phyloP scores from a whole-genome alignment of 495 filamentous ascomycete genomes.

The Bacidia gigantensis region DNA sequence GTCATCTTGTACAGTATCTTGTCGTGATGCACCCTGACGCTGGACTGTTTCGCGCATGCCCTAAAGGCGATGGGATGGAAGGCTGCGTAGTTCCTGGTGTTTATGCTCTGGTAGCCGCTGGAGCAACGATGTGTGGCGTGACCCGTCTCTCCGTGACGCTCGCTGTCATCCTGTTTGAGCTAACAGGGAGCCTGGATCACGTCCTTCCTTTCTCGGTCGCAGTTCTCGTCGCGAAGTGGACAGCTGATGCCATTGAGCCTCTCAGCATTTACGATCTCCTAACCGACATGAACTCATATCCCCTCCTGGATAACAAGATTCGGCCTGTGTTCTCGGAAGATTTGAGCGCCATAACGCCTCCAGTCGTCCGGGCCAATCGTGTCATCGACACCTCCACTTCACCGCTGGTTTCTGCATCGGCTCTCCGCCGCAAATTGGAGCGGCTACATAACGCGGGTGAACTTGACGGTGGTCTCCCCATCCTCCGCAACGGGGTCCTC shows the following conservation, averaged over 20 bases:
- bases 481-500: constrained; percentile 64
- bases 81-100: constrained; percentile 91
- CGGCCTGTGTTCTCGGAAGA: constrained; percentile 77
- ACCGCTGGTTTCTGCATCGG: constrained; percentile 57
- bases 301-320: constrained; percentile 86
- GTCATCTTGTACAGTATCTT: constrained; percentile 73
- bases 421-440: constrained; percentile 67
- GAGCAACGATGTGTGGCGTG: constrained; percentile 95
- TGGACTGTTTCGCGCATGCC: constrained; percentile 60
- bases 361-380: constrained; percentile 48
- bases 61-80: constrained; percentile 50
- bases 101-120: constrained; percentile 88
- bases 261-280: constrained; percentile 91
- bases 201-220: constrained; percentile 89
- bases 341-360: constrained; percentile 72
- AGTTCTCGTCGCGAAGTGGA: constrained; percentile 93
- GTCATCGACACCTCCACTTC: constrained; percentile 80
- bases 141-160: constrained; percentile 88
- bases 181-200: constrained; percentile 88
- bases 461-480: constrained; percentile 81
- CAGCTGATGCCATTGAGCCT: constrained; percentile 88
- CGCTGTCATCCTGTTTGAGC: constrained; percentile 87
- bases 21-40: constrained; percentile 59
- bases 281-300: constrained; percentile 94
- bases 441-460: constrained; percentile 73